Evolutionary conservation across 2,329 filamentous ascomycete species (phyloP).

Genomic region (Colletotrichum liriopes): DNA sequence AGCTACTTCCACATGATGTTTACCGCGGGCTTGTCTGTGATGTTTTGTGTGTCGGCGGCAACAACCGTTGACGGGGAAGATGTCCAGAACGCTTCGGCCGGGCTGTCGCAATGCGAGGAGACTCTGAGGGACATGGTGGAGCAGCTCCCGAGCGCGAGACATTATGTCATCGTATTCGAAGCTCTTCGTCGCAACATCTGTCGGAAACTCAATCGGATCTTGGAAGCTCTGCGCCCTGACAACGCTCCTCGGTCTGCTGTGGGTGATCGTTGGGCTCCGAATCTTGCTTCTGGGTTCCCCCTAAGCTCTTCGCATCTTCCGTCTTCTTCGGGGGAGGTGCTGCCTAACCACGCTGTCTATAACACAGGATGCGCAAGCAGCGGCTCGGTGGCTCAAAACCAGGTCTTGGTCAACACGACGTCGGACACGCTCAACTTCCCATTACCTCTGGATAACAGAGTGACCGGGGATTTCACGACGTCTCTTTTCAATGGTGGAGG

Average conservation of each 20-base stretch:
- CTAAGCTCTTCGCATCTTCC: neutral
- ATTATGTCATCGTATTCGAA: conserved; percentile 49
- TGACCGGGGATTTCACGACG: neutral
- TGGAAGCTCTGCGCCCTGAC: conserved; percentile 17
- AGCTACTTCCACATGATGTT: conserved; percentile 66
- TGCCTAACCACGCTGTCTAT: neutral
- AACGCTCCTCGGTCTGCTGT: neutral
- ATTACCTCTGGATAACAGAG: neutral
- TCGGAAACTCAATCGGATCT: conserved; percentile 23
- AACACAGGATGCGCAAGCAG: neutral
- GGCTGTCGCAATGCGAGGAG: conserved; percentile 44
- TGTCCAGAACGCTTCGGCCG: conserved; percentile 21
- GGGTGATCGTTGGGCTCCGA: neutral
- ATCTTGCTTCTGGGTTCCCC: neutral
- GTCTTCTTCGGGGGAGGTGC: neutral
- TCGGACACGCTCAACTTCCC: neutral
- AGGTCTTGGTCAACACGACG: neutral
- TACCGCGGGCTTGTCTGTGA: conserved; percentile 58
- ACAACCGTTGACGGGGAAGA: conserved; percentile 14
- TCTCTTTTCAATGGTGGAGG: neutral
- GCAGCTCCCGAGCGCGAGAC: conserved; percentile 48
- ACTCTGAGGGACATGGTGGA: conserved; percentile 48
- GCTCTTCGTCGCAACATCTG: conserved; percentile 47
- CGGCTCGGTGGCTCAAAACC: neutral
- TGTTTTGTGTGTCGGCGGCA: conserved; percentile 48